Base-by-base conservation (phyloP, 2,329 filamentous ascomycete genomes). In the Ramularia endophylla region DNA sequence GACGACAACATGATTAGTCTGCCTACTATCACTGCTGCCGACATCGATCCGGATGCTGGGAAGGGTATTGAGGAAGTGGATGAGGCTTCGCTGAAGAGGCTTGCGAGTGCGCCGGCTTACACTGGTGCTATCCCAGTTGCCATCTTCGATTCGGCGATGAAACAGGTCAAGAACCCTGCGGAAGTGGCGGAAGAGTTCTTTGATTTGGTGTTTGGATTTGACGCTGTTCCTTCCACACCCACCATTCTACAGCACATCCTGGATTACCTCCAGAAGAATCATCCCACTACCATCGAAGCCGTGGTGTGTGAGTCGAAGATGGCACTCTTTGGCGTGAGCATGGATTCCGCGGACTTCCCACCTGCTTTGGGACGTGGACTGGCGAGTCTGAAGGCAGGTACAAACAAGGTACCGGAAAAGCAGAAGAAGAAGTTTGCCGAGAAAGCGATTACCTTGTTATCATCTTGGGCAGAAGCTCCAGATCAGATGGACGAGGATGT, bases 81-180 rank as follows among this genome's bases (percentile, higher is more conserved):
- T 55, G 51, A 70, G 48, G 64, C 69, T 52, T 71, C 73, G 40
- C 68, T 94, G 49, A 72, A 83, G 57, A 80, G 78, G 47, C 66
- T 85, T 12, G 75, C 76, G 27, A 70, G 73, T 43, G 90, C 88
- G 35, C 88, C 90, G 3, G 87, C 87, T 8, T 73, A 95, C 49
- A 86, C 85, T 46, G 92, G 92, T n/a, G 92, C 87, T 12, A 95
- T 98, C 52, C 89, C 92, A 2, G 77, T 88, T 41, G 88, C 90
- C 28, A 86, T 98, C 35, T 95, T 95, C 58, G 87, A 95, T 57
- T 80, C 87, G 16, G 83, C 88, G 5, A 80, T 81, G 68, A 87
- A 84, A 62, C 82, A 95, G 55, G 77, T 84, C 38, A 80, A 85
- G 51, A 80, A 82, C 60, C 77, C 76, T 45, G 54, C 52, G 28